Percentiles rank a stretch among this genome's conserved stretches.
These are phyloP conservation scores for Sphagnum magellanicum DNA, from an alignment of 228 moss, liverwort and hornwort genomes.

Conservation along the genomic window DNA sequence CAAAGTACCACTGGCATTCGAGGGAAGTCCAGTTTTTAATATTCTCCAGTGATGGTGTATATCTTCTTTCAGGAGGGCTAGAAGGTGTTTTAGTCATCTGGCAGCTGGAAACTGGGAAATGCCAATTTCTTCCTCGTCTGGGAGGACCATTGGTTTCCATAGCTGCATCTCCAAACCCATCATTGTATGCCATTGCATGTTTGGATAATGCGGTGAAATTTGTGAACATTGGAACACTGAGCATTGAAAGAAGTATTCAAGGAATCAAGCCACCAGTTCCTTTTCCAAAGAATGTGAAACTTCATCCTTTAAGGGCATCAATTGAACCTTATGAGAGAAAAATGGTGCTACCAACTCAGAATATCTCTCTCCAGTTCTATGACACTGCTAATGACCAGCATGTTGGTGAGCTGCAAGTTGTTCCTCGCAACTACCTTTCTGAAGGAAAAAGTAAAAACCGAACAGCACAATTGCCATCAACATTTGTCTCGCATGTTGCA, in stretches of 20 bases:
- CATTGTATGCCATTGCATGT: conserved; percentile 70
- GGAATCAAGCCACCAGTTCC: conserved; percentile 61
- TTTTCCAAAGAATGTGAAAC: conserved; percentile 21
- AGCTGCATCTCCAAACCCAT: conserved; percentile 51
- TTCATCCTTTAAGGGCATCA: conserved; percentile 27
- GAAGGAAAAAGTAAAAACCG: conserved; percentile 18
- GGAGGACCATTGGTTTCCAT: conserved; percentile 64
- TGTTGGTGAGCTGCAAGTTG: conserved; percentile 54
- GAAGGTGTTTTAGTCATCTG: conserved; percentile 88
- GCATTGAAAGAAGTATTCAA: conserved; percentile 53
- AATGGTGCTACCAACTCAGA: conserved; percentile 68
- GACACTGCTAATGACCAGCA: conserved; percentile 54
- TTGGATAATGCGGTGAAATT: conserved; percentile 78
- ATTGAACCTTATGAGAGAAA: conserved; percentile 60
- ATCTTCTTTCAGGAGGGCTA: conserved; percentile 54
- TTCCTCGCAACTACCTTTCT: conserved; percentile 46
- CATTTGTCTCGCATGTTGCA: conserved; percentile 74
- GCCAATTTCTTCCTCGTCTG: conserved; percentile 67
- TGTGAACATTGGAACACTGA: conserved; percentile 65
- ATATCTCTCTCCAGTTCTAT: conserved; percentile 77
- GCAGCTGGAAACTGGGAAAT: conserved; percentile 84
- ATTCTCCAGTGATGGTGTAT: conserved; percentile 71
- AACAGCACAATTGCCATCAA: conserved; percentile 25
- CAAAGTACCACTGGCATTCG: conserved; percentile 90
- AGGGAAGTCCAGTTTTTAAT: conserved; percentile 57